phyloP scores from a whole-genome alignment of 495 filamentous ascomycete species.

The Aspergillus diversus region DNA sequence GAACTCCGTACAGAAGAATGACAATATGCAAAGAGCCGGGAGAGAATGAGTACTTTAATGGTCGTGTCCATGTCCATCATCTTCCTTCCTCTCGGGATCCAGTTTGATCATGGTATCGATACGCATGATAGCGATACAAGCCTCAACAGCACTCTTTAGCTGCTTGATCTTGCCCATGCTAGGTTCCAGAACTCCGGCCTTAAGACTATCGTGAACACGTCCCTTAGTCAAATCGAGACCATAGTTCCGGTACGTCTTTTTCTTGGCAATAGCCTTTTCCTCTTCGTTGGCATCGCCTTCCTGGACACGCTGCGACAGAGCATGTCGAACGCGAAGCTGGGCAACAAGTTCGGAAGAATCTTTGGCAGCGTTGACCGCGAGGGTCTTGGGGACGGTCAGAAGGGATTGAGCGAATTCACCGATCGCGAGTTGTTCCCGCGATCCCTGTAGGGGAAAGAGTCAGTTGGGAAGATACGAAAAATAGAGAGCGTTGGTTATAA shows the following conservation, averaged over 20 bases:
- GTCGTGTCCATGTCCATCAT: slow-evolving; percentile 60
- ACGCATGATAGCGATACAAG: slow-evolving; percentile 98
- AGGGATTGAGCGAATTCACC: slow-evolving; percentile 96
- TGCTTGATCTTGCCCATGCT: slow-evolving; percentile 98
- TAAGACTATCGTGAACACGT: slow-evolving; percentile 89
- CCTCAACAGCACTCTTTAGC: slow-evolving; percentile 97
- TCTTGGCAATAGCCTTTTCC: slow-evolving; percentile 84
- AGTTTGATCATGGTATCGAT: slow-evolving; percentile 99
- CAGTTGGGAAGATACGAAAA: slow-evolving; percentile 14
- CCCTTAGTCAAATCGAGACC: slow-evolving; percentile 89
- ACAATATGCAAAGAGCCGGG: slow-evolving; percentile 8
- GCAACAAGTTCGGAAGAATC: slow-evolving; percentile 94
- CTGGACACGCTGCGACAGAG: slow-evolving; percentile 86
- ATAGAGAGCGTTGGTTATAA: not conserved
- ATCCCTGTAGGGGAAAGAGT: slow-evolving; percentile 59
- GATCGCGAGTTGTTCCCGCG: slow-evolving; percentile 95
- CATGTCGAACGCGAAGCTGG: slow-evolving; percentile 92
- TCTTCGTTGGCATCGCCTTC: slow-evolving; percentile 82
- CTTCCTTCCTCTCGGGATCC: slow-evolving; percentile 82
- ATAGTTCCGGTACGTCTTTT: slow-evolving; percentile 98
- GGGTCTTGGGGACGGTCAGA: slow-evolving; percentile 92
- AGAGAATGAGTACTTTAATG: slow-evolving; percentile 23
- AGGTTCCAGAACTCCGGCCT: slow-evolving; percentile 93
- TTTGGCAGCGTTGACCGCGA: slow-evolving; percentile 96
- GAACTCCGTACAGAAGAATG: slow-evolving; percentile 21